phyloP scores from a whole-genome alignment of 352 stramenopile species.

The Globisporangium paroecandrum region DNA sequence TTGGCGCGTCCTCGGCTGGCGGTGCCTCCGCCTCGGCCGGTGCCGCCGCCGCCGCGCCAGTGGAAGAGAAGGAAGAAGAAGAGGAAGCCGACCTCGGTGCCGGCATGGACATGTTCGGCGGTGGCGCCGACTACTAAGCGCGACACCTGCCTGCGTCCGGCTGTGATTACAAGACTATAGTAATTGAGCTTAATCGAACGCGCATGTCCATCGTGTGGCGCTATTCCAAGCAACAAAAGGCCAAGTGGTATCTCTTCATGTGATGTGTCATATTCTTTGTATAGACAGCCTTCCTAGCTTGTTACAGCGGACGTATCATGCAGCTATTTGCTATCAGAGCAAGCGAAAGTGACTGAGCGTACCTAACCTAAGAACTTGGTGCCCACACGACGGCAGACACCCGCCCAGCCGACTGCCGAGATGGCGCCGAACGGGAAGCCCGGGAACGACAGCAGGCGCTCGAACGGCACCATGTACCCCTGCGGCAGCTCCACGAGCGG shows the following conservation, averaged over 20 bases:
- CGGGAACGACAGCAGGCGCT: slow-evolving; percentile 72
- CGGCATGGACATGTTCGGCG: slow-evolving; percentile 86
- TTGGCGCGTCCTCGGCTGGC: slow-evolving; percentile 44
- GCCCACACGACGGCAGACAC: slow-evolving; percentile 71
- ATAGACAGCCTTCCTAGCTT: neutral
- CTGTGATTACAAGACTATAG: slow-evolving; percentile 19
- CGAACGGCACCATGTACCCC: slow-evolving; percentile 72
- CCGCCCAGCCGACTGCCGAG: slow-evolving; percentile 72
- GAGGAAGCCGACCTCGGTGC: slow-evolving; percentile 74
- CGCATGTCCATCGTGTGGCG: slow-evolving; percentile 38
- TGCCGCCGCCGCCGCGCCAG: slow-evolving; percentile 31
- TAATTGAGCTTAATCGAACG: slow-evolving; percentile 56
- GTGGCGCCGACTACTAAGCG: slow-evolving; percentile 78
- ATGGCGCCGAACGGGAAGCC: slow-evolving; percentile 72
- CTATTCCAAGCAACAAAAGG: slow-evolving; percentile 29
- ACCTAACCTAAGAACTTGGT: slow-evolving; percentile 60
- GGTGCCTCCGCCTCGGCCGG: slow-evolving; percentile 27
- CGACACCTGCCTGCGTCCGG: slow-evolving; percentile 9
- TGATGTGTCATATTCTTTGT: neutral
- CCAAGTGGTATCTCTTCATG: neutral
- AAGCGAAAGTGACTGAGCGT: neutral
- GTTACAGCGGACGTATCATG: neutral
- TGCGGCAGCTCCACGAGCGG: slow-evolving; percentile 69
- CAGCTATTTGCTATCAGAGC: neutral
- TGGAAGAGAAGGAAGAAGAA: slow-evolving; percentile 69